phyloP scores from a whole-genome alignment of 768 basidiomycete species.

The Suillus subaureus region DNA sequence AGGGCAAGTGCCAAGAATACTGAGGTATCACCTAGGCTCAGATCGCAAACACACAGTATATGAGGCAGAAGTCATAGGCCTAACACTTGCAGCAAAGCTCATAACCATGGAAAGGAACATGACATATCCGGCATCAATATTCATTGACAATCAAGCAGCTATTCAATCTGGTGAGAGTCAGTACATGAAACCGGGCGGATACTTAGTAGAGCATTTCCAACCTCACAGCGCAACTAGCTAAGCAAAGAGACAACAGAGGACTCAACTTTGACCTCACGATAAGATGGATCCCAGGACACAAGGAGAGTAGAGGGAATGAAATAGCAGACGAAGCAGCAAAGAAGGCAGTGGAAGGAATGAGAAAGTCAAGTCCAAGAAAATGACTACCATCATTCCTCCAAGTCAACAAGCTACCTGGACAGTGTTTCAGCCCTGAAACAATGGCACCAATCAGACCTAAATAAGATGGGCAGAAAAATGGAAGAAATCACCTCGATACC shows the following conservation, averaged over 20 bases:
- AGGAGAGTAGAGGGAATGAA: conserved; percentile 21
- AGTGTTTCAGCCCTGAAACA: conserved; percentile 1
- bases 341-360: conserved; percentile 10
- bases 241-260: not conserved
- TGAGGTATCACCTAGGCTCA: conserved; percentile 8
- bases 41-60: conserved; percentile 16
- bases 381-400: not conserved
- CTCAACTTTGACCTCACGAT: not conserved
- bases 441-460: not conserved
- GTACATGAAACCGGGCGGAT: not conserved
- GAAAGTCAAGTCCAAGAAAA: not conserved
- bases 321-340: conserved; percentile 25
- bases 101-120: not conserved
- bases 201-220: conserved; percentile 13
- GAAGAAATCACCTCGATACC: not conserved
- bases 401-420: not conserved
- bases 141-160: conserved; percentile 18
- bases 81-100: conserved; percentile 14
- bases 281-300: conserved; percentile 23
- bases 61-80: conserved; percentile 19
- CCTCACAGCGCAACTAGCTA: not conserved
- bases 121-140: not conserved
- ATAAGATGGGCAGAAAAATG: not conserved
- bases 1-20: not conserved
- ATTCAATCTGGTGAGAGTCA: conserved; percentile 1